Conservation (phyloP, 305 asterid genomes). For the Fraxinus ornus region DNA sequence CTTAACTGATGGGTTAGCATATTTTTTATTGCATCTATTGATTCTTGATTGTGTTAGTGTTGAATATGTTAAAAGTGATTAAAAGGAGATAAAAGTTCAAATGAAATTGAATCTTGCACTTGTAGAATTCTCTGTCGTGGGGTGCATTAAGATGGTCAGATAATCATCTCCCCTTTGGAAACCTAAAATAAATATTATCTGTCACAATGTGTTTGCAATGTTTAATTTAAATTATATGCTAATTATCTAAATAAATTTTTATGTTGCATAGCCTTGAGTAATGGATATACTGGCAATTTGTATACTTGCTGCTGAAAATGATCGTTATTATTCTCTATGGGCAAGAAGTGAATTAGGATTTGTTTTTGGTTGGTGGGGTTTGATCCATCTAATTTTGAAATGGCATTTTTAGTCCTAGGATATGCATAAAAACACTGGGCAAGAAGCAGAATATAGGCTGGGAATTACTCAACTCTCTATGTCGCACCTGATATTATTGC, state of each 20-base stretch:
- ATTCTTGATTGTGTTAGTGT: background rate
- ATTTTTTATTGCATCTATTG: background rate
- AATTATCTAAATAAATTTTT: background rate
- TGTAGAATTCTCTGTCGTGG: background rate
- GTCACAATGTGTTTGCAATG: background rate
- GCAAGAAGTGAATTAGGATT: background rate
- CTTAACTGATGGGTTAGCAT: slow-evolving; percentile 2
- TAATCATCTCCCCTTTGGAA: background rate
- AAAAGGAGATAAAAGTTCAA: background rate
- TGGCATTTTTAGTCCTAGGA: background rate
- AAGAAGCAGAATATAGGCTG: background rate
- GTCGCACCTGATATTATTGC: background rate
- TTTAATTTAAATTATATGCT: background rate
- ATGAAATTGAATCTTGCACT: background rate
- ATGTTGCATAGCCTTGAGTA: background rate
- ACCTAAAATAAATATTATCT: background rate
- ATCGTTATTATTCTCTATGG: background rate
- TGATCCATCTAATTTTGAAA: background rate
- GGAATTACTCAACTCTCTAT: background rate
- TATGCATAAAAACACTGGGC: background rate
- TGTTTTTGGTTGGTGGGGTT: background rate
- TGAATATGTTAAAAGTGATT: background rate
- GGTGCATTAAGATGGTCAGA: background rate
- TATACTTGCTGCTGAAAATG: background rate
- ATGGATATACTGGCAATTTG: background rate